phyloP scores from a whole-genome alignment of 495 filamentous ascomycete genomes.

The Neurospora sp. region DNA sequence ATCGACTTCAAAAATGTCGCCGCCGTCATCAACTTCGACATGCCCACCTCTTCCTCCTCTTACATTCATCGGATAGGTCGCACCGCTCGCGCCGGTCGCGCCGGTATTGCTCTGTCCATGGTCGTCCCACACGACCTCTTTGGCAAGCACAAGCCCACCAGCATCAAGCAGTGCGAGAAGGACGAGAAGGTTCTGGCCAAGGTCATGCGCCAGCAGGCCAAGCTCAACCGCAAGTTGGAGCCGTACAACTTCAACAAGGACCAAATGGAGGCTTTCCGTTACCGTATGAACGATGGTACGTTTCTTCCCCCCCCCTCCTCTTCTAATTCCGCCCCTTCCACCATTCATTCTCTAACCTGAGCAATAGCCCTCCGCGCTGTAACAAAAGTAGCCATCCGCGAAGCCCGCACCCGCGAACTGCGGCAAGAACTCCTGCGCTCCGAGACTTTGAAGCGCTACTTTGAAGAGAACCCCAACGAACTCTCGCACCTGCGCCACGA shows the following conservation, averaged over 20 bases:
- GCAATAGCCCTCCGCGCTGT: conserved; percentile 51
- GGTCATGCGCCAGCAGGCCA: conserved; percentile 61
- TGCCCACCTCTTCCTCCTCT: conserved; percentile 77
- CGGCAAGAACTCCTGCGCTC: conserved; percentile 81
- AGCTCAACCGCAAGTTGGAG: conserved; percentile 66
- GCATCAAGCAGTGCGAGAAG: conserved; percentile 55
- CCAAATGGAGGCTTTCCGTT: conserved; percentile 85
- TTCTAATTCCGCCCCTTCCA: background rate
- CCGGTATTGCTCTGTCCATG: conserved; percentile 92
- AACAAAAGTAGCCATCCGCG: conserved; percentile 72
- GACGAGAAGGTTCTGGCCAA: conserved; percentile 75
- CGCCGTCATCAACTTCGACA: conserved; percentile 93
- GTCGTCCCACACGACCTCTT: conserved; percentile 71
- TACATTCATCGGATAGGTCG: conserved; percentile 93
- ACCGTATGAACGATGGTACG: conserved; percentile 80
- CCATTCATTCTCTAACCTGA: background rate
- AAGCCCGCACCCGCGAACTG: conserved; percentile 81
- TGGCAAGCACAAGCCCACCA: conserved; percentile 83
- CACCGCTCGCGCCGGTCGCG: conserved; percentile 80
- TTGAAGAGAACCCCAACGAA: conserved; percentile 92
- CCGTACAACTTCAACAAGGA: conserved; percentile 92
- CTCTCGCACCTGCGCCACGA: conserved; percentile 83
- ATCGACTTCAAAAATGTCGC: conserved; percentile 96
- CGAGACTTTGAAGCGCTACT: conserved; percentile 89
- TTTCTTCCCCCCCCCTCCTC: background rate